Evolutionary conservation across 2,329 filamentous ascomycete genomes (phyloP), one percentile per base, ranked within the genome.

Genomic region (Fusarium equiseti): DNA sequence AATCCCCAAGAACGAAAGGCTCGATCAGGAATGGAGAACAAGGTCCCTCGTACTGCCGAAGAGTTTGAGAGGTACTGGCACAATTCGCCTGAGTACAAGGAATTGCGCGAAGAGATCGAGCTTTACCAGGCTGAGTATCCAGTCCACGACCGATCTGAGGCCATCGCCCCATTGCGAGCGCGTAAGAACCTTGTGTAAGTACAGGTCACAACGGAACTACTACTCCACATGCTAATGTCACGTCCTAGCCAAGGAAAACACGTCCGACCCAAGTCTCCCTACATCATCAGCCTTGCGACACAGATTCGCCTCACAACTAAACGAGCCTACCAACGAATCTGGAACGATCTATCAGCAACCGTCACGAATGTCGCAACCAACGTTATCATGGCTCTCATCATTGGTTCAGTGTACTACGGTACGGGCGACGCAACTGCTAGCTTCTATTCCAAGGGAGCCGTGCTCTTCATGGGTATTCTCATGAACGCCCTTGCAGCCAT

Each of bases 31-130:
- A 90, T 87, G 79, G 89, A 92, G 72, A 79, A 83, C 59, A 82
- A 81, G 50, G 88, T 91, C 0, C 91, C 91, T 1, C 85, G 90
- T 5, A 93, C 91, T 0, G 85, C 91, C 0, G 90, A 92, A 48
- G 91, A 93, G 2, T 93, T 93, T 72, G 90, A 85, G 66, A 59
- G 67, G 3, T 80, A 80, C 54, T 86, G 85, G 84, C 77, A 77
- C 22, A 73, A 81, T 26, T 88, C 85, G 3, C 73, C 78, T 0
- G 84, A 87, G 57, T 86, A 79, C 66, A 66, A 76, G 5, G 73
- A 75, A 0, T 73, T 89, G 0, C 77, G 82, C 42, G 68, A 74
- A 5, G 85, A 90, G 18, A 87, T 91, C 24, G 80, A 83, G 4
- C 76, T 79, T 0, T 84, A 89, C 59, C 83, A 89, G 44, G 60